Evolutionary conservation across 768 basidiomycete species (phyloP).

Genomic region (Coprinopsis sp.): DNA sequence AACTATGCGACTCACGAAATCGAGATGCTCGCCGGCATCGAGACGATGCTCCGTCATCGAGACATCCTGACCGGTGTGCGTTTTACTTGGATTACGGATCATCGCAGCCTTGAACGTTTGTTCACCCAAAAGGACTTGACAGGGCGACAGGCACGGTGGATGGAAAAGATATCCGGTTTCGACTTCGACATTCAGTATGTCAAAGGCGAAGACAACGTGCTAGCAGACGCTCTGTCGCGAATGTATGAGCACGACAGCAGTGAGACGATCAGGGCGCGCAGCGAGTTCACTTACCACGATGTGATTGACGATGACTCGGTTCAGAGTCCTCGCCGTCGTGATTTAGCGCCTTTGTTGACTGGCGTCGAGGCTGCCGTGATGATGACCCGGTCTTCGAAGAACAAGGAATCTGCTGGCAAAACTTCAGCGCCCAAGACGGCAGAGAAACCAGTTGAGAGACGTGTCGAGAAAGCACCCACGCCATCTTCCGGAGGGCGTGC

Average conservation of each 20-base stretch:
- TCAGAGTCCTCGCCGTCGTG: not conserved
- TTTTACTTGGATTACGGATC: conserved; percentile 30
- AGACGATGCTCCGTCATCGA: conserved; percentile 26
- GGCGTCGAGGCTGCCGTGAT: not conserved
- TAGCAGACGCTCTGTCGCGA: conserved; percentile 37
- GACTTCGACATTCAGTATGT: conserved; percentile 30
- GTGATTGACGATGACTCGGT: conserved; percentile 11
- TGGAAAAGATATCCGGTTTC: conserved; percentile 34
- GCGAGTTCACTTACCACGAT: conserved; percentile 19
- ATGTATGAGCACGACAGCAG: conserved; percentile 18
- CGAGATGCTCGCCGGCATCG: conserved; percentile 31
- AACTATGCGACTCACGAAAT: conserved; percentile 37
- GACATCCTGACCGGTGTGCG: conserved; percentile 25
- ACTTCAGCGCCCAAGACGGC: too few species aligned
- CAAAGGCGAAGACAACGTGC: conserved; percentile 31
- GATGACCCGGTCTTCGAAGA: too few species aligned
- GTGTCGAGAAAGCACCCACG: too few species aligned
- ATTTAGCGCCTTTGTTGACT: not conserved
- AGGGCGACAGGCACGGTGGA: conserved; percentile 31
- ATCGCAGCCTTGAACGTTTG: conserved; percentile 27
- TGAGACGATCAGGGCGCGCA: conserved; percentile 16
- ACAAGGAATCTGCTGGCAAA: too few species aligned
- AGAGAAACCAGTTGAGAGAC: too few species aligned
- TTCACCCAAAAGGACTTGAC: conserved; percentile 33
- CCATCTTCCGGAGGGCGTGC: too few species aligned